A percentile compares a stretch with the other conserved stretches of the same genome.
These are phyloP conservation scores for Phytophthora nicotianae DNA, from an alignment of 352 stramenopile species.

Conservation along the genomic window DNA sequence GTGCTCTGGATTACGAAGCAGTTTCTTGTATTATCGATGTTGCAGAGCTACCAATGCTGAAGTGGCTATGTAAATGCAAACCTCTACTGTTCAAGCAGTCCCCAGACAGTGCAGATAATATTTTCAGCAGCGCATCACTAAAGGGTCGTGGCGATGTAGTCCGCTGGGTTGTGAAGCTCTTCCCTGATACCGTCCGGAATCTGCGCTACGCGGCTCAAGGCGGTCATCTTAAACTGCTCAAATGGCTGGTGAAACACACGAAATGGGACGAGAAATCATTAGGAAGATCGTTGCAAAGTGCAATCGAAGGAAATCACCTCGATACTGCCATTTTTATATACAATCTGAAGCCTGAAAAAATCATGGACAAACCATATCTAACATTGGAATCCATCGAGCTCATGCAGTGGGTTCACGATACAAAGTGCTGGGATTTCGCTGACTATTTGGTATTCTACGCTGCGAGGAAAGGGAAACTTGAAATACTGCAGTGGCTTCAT, in stretches of 20 bases:
- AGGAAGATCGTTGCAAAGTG: neutral
- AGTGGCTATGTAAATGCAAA: neutral
- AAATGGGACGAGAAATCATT: neutral
- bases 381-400: neutral
- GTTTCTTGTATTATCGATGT: neutral
- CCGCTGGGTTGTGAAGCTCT: neutral
- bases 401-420: slow-evolving; percentile 9
- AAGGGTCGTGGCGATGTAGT: neutral
- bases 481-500: slow-evolving; percentile 10
- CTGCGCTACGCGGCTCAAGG: neutral
- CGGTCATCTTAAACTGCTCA: neutral
- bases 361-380: neutral
- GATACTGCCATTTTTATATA: neutral
- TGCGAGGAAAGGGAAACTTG: neutral
- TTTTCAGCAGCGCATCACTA: neutral
- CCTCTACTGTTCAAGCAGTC: neutral
- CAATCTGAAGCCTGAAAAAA: neutral
- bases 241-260: neutral
- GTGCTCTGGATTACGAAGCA: neutral
- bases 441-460: neutral
- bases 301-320: neutral
- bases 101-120: neutral
- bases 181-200: neutral
- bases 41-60: neutral
- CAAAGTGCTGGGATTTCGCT: neutral